Evolutionary conservation across 768 basidiomycete genomes (phyloP).

Genomic region (Clitopilus hobsonii): DNA sequence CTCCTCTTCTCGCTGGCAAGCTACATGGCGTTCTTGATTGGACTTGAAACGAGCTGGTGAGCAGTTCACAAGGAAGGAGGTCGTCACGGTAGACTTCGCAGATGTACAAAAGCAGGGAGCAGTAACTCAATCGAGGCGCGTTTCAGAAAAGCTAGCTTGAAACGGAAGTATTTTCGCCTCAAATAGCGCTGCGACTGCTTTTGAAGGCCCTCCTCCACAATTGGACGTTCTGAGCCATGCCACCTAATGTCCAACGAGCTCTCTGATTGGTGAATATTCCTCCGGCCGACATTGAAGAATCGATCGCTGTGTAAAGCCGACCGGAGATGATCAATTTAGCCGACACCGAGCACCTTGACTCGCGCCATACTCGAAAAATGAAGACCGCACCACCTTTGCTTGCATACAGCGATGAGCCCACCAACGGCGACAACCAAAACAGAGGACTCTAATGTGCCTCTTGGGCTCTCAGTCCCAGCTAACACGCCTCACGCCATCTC

Average conservation of each 20-base stretch:
- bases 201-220: too few species aligned
- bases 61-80: too few species aligned
- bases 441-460: slow-evolving; percentile 19
- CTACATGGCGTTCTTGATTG: too few species aligned
- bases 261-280: background rate
- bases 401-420: background rate
- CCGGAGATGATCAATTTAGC: background rate
- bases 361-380: background rate
- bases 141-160: too few species aligned
- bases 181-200: too few species aligned
- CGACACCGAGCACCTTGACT: background rate
- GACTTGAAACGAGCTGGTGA: too few species aligned
- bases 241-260: background rate
- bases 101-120: too few species aligned
- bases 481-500: slow-evolving; percentile 86
- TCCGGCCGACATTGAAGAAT: background rate
- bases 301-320: slow-evolving; percentile 1
- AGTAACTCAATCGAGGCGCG: too few species aligned
- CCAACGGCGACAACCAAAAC: background rate
- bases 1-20: too few species aligned
- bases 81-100: too few species aligned
- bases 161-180: too few species aligned
- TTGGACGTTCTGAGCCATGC: background rate
- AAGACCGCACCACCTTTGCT: background rate
- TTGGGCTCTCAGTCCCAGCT: slow-evolving; percentile 57